Base-by-base conservation (phyloP, 352 stramenopile species). In the Pythium biforme region DNA sequence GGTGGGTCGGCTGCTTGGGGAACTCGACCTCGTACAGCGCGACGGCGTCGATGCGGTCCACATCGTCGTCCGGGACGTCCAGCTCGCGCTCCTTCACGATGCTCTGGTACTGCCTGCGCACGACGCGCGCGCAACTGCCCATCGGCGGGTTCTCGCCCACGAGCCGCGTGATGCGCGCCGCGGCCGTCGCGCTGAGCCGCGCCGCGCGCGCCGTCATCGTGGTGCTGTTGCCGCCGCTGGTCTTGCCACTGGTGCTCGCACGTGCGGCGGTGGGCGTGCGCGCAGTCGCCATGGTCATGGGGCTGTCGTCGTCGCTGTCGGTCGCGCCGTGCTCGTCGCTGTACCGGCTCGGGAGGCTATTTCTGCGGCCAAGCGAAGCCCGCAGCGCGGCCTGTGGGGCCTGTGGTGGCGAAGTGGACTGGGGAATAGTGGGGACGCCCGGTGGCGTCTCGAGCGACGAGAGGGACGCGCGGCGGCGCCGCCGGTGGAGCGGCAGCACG, bases 11-110 rank as follows among this genome's bases (percentile, higher is more conserved):
- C 41, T 69, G 55, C 58, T 64, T 56, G n/a, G 70, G 75, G 53
- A 87, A 87, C 57, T 84, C 77, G 40, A 87, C 62, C 19, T 87
- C 77, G 54, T 84, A 87, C 27, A 77, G 63, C 51, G 67, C 66
- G 27, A 87, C 59, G 2, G 70, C 72, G 47, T 83, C 74, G 11
- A 76, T n/a, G 12, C 62, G 59, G 23, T 76, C 50, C 26, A 56
- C 34, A 67, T 73, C 66, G 66, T 79, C 47, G 31, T 64, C 48
- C 33, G 66, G 39, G 31, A 61, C 59, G 49, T 64, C 48, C 40
- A 64, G 39, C 41, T 74, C 58, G 47, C 70, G 59, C 66, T 83
- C 64, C 48, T 74, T 64, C 3, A 65, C 61, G 9, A 81, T 49
- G 61, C 68, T 84, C 59, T 68, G 70, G 61, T 81, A 84, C 53